phyloP scores from a whole-genome alignment of 345 rosid species.

The Aquilaria sinensis region DNA sequence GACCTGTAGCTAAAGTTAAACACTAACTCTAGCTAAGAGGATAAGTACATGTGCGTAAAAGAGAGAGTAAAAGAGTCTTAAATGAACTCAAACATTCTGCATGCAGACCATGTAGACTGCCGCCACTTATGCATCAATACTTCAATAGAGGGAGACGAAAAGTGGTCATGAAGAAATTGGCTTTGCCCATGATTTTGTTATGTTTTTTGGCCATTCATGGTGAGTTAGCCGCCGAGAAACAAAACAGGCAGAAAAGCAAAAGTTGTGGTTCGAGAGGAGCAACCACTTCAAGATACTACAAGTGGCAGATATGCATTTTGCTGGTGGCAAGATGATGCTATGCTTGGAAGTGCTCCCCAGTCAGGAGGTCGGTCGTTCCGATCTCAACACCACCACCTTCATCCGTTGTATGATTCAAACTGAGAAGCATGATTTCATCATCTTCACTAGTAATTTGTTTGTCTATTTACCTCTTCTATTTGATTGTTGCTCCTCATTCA shows the following conservation, averaged over 20 bases:
- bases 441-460: slow-evolving; percentile 62
- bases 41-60: too few species aligned
- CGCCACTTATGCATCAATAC: too few species aligned
- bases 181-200: slow-evolving; percentile 12
- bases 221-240: slow-evolving; percentile 15
- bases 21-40: too few species aligned
- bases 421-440: slow-evolving; percentile 76
- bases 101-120: too few species aligned
- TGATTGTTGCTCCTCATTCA: too few species aligned
- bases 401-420: slow-evolving; percentile 60
- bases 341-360: slow-evolving; percentile 47
- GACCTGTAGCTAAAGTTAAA: too few species aligned
- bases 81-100: too few species aligned
- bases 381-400: slow-evolving; percentile 84
- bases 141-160: too few species aligned
- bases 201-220: slow-evolving; percentile 12
- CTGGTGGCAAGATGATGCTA: slow-evolving; percentile 47
- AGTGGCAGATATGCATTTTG: slow-evolving; percentile 94
- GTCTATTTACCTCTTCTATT: background rate
- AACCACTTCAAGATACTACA: slow-evolving; percentile 85
- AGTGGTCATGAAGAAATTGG: background rate
- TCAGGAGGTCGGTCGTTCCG: slow-evolving; percentile 55
- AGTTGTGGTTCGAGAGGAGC: slow-evolving; percentile 39
- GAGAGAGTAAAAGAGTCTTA: too few species aligned
- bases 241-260: slow-evolving; percentile 4